Evolutionary conservation across 176 grass and related monocot species (phyloP).

Genomic region (maize (Zea mays)): DNA sequence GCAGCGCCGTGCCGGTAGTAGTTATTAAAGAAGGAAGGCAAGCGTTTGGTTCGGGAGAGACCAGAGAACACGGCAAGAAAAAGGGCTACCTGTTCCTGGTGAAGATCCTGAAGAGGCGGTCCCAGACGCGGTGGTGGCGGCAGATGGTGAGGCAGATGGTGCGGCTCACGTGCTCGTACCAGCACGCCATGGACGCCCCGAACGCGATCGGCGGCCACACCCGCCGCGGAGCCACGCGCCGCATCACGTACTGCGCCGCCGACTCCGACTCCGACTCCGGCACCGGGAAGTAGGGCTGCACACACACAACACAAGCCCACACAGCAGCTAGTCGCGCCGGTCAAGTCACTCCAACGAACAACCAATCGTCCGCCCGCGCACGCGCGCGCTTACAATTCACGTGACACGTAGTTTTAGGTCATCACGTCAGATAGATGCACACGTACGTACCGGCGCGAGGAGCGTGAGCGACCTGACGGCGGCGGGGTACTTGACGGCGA

Average conservation of each 20-base stretch:
- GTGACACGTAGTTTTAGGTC: too few species aligned
- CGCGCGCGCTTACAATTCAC: too few species aligned
- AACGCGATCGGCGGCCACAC: conserved; percentile 96
- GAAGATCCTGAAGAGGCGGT: conserved; percentile 65
- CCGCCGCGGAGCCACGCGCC: conserved; percentile 74
- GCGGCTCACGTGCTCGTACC: conserved; percentile 98
- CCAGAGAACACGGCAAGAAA: too few species aligned
- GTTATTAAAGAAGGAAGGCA: too few species aligned
- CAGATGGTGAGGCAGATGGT: conserved; percentile 95
- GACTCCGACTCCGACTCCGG: conserved; percentile 61
- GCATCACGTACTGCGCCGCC: conserved; percentile 78
- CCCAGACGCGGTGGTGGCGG: conserved; percentile 78
- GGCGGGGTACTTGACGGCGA: conserved; percentile 73
- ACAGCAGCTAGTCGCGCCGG: too few species aligned
- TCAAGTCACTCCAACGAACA: too few species aligned
- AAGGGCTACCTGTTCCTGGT: conserved; percentile 65
- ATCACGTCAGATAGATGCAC: too few species aligned
- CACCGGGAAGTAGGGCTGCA: conserved; percentile 83
- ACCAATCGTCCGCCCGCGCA: too few species aligned
- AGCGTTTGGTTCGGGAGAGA: too few species aligned
- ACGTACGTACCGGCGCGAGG: conserved; percentile 58
- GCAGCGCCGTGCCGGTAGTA: too few species aligned
- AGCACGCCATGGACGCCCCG: conserved; percentile 93
- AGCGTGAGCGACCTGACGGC: conserved; percentile 82
- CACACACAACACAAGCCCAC: too few species aligned